Percentiles rank a stretch among this genome's conserved stretches.
Conservation (phyloP, 2,329 filamentous ascomycete species). For the Claviceps monticola region DNA sequence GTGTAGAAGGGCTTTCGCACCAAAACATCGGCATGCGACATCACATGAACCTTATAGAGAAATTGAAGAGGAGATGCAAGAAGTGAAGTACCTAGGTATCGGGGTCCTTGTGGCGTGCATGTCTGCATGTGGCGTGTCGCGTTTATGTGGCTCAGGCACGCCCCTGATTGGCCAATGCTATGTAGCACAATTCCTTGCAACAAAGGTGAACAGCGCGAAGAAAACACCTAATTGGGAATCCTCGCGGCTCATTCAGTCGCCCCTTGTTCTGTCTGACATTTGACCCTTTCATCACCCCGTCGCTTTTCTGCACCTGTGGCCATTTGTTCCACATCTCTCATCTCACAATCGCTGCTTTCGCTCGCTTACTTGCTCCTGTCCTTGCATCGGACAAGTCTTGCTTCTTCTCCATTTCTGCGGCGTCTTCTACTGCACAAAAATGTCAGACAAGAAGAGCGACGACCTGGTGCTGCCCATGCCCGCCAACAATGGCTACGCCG, state of each 20-base stretch:
- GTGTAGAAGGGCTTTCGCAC: too few relatives aligned
- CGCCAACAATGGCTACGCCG: background rate
- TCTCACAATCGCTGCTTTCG: background rate
- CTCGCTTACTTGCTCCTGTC: background rate
- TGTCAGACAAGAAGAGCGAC: constrained; percentile 6
- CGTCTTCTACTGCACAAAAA: background rate
- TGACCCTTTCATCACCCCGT: background rate
- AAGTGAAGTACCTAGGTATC: background rate
- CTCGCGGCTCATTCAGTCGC: background rate
- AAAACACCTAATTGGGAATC: background rate
- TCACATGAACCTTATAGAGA: too few relatives aligned
- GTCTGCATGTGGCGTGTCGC: background rate
- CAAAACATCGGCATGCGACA: too few relatives aligned
- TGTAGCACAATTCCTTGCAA: too few relatives aligned
- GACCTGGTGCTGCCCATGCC: background rate
- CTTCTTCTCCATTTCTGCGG: background rate
- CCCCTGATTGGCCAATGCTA: background rate
- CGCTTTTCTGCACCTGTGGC: background rate
- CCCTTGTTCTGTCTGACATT: background rate
- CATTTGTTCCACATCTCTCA: background rate
- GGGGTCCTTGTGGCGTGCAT: too few relatives aligned
- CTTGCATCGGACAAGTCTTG: background rate
- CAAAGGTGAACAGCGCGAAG: background rate
- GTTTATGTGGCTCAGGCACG: background rate
- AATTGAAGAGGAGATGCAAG: too few relatives aligned